Evolutionary conservation across 768 basidiomycete species (phyloP).

Genomic region (Calocybe gangraenosa): DNA sequence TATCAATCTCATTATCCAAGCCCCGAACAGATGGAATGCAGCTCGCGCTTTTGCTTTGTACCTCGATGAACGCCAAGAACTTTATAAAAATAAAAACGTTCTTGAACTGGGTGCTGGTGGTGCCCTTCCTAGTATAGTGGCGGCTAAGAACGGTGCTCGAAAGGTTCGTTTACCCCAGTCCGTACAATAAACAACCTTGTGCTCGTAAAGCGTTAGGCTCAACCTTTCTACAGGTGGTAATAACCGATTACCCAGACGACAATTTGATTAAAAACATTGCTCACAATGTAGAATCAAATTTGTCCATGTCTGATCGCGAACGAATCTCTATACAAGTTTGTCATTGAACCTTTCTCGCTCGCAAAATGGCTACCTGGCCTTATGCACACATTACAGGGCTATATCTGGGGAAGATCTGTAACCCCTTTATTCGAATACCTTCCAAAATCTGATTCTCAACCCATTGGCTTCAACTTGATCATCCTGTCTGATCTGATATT

Average conservation of each 20-base stretch:
- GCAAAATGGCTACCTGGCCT: neutral
- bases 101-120: conserved; percentile 95
- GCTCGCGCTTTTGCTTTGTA: conserved; percentile 68
- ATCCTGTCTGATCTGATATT: conserved; percentile 93
- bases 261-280: conserved; percentile 71
- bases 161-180: conserved; percentile 39
- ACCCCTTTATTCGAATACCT: conserved; percentile 36
- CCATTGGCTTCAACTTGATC: conserved; percentile 63
- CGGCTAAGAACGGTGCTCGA: conserved; percentile 63
- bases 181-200: neutral
- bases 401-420: conserved; percentile 73
- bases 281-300: conserved; percentile 63
- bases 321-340: conserved; percentile 26
- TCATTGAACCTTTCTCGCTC: neutral
- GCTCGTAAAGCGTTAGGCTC: neutral
- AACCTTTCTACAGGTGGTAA: conserved; percentile 51
- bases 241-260: conserved; percentile 92
- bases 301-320: conserved; percentile 33
- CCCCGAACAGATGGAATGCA: conserved; percentile 68
- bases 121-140: conserved; percentile 79
- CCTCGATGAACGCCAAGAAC: conserved; percentile 47
- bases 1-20: neutral
- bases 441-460: conserved; percentile 3
- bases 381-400: conserved; percentile 47
- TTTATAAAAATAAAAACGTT: conserved; percentile 47